Evolutionary conservation across 169 alveolate species (phyloP).

Genomic region (Plasmodium vinckei): DNA sequence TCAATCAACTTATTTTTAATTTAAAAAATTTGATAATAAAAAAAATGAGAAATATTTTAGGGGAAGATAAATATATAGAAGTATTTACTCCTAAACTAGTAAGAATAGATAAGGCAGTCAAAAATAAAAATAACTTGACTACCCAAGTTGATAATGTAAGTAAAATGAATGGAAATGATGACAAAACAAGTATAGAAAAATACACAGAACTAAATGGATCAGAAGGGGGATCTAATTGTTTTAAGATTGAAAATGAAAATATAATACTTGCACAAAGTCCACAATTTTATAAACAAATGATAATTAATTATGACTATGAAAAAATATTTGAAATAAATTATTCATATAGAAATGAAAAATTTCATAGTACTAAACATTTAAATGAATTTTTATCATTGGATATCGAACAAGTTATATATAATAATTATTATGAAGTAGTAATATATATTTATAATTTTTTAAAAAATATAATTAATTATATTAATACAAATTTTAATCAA

Average conservation of each 20-base stretch:
- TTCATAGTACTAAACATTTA: slow-evolving; percentile 38
- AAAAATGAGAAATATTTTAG: slow-evolving; percentile 1
- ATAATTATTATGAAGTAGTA: slow-evolving; percentile 41
- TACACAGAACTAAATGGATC: slow-evolving; percentile 17
- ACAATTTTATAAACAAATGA: slow-evolving; percentile 55
- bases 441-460: slow-evolving; percentile 35
- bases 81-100: slow-evolving; percentile 31
- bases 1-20: slow-evolving; percentile 27
- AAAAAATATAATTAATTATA: not conserved
- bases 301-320: slow-evolving; percentile 43
- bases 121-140: not conserved
- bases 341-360: slow-evolving; percentile 50
- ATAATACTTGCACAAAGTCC: slow-evolving; percentile 49
- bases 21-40: slow-evolving; percentile 15
- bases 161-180: not conserved
- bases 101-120: not conserved
- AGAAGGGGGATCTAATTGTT: slow-evolving; percentile 41
- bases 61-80: slow-evolving; percentile 27
- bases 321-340: slow-evolving; percentile 41
- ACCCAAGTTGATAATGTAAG: not conserved
- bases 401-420: slow-evolving; percentile 26
- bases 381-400: slow-evolving; percentile 54
- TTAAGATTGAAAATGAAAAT: slow-evolving; percentile 27
- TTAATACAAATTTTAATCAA: not conserved
- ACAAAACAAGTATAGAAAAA: not conserved